Evolutionary conservation across 768 basidiomycete species (phyloP).

Genomic region (Tylopilus balloui): DNA sequence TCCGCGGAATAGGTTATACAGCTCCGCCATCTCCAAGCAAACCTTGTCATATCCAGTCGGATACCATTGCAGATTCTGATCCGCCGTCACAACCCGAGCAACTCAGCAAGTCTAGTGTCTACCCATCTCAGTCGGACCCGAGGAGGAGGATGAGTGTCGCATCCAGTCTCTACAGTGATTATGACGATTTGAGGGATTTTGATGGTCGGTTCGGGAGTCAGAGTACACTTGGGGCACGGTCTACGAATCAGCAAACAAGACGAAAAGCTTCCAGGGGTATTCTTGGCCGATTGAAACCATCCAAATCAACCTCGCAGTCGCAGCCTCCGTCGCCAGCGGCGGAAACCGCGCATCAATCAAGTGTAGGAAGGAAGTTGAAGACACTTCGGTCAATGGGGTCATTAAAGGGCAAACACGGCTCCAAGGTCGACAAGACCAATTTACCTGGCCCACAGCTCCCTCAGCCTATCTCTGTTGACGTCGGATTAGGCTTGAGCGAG

Average conservation of each 20-base stretch:
- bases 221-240: slow-evolving; percentile 60
- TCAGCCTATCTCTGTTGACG: slow-evolving; percentile 48
- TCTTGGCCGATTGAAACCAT: slow-evolving; percentile 53
- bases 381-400: slow-evolving; percentile 80
- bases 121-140: slow-evolving; percentile 34
- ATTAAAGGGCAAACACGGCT: slow-evolving; percentile 49
- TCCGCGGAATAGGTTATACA: slow-evolving; percentile 82
- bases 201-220: slow-evolving; percentile 81
- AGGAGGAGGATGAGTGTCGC: slow-evolving; percentile 65
- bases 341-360: slow-evolving; percentile 33
- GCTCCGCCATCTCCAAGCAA: slow-evolving; percentile 38
- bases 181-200: slow-evolving; percentile 83
- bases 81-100: slow-evolving; percentile 20
- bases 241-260: slow-evolving; percentile 35
- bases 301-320: slow-evolving; percentile 40
- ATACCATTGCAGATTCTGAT: slow-evolving; percentile 16
- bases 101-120: slow-evolving; percentile 21
- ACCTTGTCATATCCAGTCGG: slow-evolving; percentile 21
- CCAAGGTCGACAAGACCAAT: slow-evolving; percentile 35
- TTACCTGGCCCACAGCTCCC: slow-evolving; percentile 51
- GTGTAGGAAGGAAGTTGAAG: slow-evolving; percentile 54
- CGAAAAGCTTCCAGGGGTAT: slow-evolving; percentile 67
- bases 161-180: slow-evolving; percentile 75
- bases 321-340: slow-evolving; percentile 43
- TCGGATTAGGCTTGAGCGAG: slow-evolving; percentile 53